Base-by-base conservation (phyloP, 805 yeast genomes). In the Nakazawaea molendinolei region DNA sequence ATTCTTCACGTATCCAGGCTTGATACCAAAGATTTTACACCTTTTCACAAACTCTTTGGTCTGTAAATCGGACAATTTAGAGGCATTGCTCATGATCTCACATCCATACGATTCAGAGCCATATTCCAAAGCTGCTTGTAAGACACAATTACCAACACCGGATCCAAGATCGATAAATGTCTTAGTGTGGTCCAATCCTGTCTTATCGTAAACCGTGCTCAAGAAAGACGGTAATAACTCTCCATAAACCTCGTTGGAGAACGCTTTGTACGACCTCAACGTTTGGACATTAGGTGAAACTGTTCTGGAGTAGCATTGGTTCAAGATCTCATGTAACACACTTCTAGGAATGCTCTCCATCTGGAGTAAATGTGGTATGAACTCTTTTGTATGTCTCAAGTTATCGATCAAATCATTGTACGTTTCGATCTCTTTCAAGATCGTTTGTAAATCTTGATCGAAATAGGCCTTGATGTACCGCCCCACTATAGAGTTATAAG, bases 141-240 rank as follows among this genome's bases (percentile, higher is more conserved):
- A 69, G 0, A 83, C 80, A 40, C 95, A 86, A 52, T 89, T 89
- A 0, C 96, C 97, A 12, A 89, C 96, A 12, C 97, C 97, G 0
- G 95, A 86, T 0, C 97, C 97, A 17, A 89, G 63, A 57, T 89
- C 97, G 43, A 89, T 76, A 49, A 86, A 87, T n/a, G 65, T 71
- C 29, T 74, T 70, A 1, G 56, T 58, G 1, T 74, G 65, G 24
- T 61, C 55, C 33, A 87, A 58, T 1, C 67, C 69, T 33, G 86
- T 79, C 46, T 76, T 65, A 5, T 61, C 53, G 49, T 79, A 82
- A 3, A 84, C 80, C 45, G 68, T 74, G 27, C 86, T 70, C 28
- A 84, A 64, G 46, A 89, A 85, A 5, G 67, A 62, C 1, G 97
- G 97, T 53, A 89, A 64, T 40, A 89, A 61, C 56, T 89, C 97